Evolutionary conservation across 78 protist genomes (phyloP), one percentile per base, ranked within the genome.

Genomic region (Polysphondylium violaceum): DNA sequence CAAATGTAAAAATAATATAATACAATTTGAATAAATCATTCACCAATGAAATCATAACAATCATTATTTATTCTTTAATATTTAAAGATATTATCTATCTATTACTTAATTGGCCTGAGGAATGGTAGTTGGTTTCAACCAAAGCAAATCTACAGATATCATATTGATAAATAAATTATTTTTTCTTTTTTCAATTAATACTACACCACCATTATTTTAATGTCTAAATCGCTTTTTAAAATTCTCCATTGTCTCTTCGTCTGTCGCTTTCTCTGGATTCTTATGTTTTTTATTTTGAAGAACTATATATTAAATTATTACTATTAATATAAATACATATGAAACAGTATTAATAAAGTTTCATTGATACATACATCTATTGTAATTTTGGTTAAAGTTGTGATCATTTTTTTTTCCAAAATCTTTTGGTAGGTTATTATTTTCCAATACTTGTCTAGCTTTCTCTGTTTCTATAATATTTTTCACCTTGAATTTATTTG

Each of bases 381-480:
- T 31, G 7, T 59, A 74, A 19, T 38, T 38, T 74, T 73, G 38
- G 19, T 36, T 73, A 31, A 50, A 50, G 31, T 76, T 61, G 17
- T 40, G 68, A 38, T 59, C 31, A 59, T 55, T 23, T 38, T 11
- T 21, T 33, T 38, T 25, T 61, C 33, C 35, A 59, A 8, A 44
- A 21, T 59, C 40, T 47, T 63, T 61, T 2, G 50, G 38, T 35
- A 19, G 21, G 27, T 74, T 3, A 27, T 33, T 31, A 40, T 65
- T 35, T 35, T 75, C 61, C 8, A 76, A 25, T 25, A 23, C 41
- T 58, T 50, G 41, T 43, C 76, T 83, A 40, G 90, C 90, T 27
- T 69, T 74, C 56, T 83, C 90, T 41, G 90, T 83, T 56, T 67
- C 90, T 27, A 69, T 25, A 29, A 83, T 83, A 83, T 83, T 83